Conservation (phyloP, 75 land plant species). For the Selaginella tamariscina region DNA sequence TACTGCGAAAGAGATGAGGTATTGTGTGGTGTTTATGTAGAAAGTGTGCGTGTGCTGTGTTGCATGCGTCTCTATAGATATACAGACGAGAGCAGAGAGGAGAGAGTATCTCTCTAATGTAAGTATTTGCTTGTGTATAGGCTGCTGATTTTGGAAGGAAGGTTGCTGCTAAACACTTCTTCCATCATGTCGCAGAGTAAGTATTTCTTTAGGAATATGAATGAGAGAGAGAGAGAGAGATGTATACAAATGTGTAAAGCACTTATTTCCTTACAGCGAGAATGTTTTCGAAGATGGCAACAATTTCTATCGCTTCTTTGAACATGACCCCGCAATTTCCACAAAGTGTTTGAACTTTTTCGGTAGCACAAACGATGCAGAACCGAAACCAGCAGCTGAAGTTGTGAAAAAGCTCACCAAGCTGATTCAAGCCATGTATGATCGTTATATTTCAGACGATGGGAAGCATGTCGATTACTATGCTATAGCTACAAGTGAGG, state of each 20-base stretch:
- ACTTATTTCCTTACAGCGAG: conserved; percentile 37
- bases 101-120: too few relatives aligned
- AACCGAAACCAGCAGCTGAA: conserved; percentile 51
- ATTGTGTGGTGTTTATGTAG: conserved; percentile 12
- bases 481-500: conserved; percentile 49
- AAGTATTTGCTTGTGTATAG: too few relatives aligned
- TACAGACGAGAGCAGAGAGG: too few relatives aligned
- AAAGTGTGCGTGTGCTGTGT: too few relatives aligned
- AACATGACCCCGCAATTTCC: conserved; percentile 52
- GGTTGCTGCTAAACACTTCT: conserved; percentile 49
- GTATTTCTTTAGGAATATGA: conserved; percentile 8
- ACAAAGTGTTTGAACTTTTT: conserved; percentile 53
- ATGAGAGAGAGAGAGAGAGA: too few relatives aligned
- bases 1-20: conserved; percentile 78
- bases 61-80: too few relatives aligned
- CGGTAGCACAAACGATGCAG: conserved; percentile 39
- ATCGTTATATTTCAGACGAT: conserved; percentile 63
- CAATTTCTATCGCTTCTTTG: conserved; percentile 63
- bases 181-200: conserved; percentile 54
- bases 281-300: conserved; percentile 75
- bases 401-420: conserved; percentile 45
- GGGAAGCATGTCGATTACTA: conserved; percentile 64
- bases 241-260: too few relatives aligned
- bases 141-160: conserved; percentile 61
- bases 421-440: conserved; percentile 50